Base-by-base conservation (phyloP, 768 basidiomycete genomes). In the Pholiota conissans region DNA sequence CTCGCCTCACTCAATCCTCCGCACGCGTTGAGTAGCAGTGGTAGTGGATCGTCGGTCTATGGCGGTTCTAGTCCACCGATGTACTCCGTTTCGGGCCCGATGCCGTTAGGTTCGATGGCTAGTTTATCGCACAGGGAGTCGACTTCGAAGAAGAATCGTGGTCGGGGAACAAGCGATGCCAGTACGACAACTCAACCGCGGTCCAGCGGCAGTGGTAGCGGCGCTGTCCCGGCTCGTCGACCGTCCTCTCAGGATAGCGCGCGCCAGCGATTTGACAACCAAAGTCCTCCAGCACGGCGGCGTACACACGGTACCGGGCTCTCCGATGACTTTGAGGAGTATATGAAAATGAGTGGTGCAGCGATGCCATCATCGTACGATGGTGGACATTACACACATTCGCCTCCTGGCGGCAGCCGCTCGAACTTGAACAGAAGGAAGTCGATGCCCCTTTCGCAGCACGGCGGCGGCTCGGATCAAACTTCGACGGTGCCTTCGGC, bases 381-480 rank as follows among this genome's bases (percentile, higher is more conserved):
- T 26, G 51, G 49, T 35, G 52, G 24, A 3, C 50, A 61, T 14
- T 57, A 57, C 29, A 61, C 53, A 20, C 53, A 59, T 37, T 39
- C 47, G 45, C 18, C 57, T 13, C 26, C 49, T 10, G 45, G 26
- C 16, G 18, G 26, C 35, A 29, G 27, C 7, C 47, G 28, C 34
- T 18, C 47, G 9, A 49, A 39, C 8, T 27, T 56, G 18, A 49
- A 28, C 35, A 47, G 55, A 49, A 76, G 73, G 64, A 83, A 84
- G 73, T 82, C 84, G 53, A 82, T 82, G 76, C 80, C 82, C 0
- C 62, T 77, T 9, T 66, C 71, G 0, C 45, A 48, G 57, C 52
- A 52, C 47, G 16, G 4, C 26, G 13, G 47, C 50, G 8, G 29
- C 28, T 6, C 62, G 9, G 55, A 57, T 26, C 30, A 40, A 24